Evolutionary conservation across 495 filamentous ascomycete genomes (phyloP).

Genomic region (Xylaria castorea): DNA sequence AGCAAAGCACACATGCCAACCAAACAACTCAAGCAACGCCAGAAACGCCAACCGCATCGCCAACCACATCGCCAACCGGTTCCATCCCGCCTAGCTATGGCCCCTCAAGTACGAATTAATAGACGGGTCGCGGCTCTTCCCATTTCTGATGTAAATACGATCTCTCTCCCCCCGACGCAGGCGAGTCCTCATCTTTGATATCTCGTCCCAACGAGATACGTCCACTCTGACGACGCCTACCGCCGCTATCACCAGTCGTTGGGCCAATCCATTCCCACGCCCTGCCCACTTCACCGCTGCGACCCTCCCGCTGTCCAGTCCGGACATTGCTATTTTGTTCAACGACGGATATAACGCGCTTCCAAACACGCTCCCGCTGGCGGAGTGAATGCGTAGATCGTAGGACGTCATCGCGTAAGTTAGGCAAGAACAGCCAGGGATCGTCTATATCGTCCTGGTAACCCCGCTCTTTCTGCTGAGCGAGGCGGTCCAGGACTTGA

Average conservation of each 20-base stretch:
- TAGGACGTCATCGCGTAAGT: constrained; percentile 90
- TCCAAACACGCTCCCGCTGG: constrained; percentile 80
- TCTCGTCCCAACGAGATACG: constrained; percentile 55
- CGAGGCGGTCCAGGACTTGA: constrained; percentile 80
- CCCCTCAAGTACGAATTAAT: constrained; percentile 30
- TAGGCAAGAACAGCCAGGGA: constrained; percentile 81
- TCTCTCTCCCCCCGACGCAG: constrained; percentile 37
- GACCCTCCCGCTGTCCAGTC: constrained; percentile 79
- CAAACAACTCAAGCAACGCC: neutral
- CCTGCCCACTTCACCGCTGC: constrained; percentile 83
- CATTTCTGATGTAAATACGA: constrained; percentile 55
- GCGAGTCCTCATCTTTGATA: constrained; percentile 39
- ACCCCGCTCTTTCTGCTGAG: constrained; percentile 78
- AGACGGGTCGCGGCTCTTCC: constrained; percentile 54
- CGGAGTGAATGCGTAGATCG: constrained; percentile 77
- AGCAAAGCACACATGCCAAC: neutral
- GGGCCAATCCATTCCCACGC: constrained; percentile 97
- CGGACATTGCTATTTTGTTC: constrained; percentile 94
- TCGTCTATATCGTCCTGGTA: constrained; percentile 69
- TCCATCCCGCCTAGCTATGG: neutral
- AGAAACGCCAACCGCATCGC: constrained; percentile 5
- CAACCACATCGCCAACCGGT: neutral
- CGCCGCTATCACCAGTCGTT: constrained; percentile 51
- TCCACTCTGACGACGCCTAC: constrained; percentile 57
- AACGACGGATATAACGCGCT: constrained; percentile 78